phyloP scores from a whole-genome alignment of 352 stramenopile genomes.

The Globisporangium viniferum region DNA sequence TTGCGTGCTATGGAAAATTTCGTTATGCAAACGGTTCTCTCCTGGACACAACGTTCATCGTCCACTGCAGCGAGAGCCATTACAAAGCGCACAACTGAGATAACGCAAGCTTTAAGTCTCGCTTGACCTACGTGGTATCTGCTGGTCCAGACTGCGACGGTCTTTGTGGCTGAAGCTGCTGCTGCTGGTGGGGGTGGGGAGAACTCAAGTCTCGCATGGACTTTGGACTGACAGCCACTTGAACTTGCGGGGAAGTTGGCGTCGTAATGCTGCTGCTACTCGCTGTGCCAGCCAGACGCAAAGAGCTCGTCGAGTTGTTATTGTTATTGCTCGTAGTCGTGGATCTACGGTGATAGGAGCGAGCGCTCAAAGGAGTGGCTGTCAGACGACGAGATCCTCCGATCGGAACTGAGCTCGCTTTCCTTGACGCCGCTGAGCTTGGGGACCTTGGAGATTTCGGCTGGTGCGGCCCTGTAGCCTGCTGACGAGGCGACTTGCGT shows the following conservation, averaged over 20 bases:
- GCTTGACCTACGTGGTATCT: neutral
- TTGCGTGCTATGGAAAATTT: too few species aligned
- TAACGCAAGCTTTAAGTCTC: neutral
- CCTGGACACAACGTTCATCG: too few species aligned
- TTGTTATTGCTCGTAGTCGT: neutral
- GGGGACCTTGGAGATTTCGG: neutral
- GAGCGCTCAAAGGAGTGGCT: neutral
- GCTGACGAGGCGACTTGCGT: neutral
- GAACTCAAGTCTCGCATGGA: neutral
- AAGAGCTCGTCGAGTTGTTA: neutral
- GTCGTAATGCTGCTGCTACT: neutral
- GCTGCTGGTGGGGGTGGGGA: neutral
- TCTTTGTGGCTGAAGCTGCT: neutral
- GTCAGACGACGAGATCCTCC: neutral
- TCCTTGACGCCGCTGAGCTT: neutral
- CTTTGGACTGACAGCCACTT: neutral
- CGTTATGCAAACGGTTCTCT: too few species aligned
- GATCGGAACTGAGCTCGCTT: neutral
- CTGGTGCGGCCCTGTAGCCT: neutral
- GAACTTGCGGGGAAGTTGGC: neutral
- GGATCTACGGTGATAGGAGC: slow-evolving; percentile 1
- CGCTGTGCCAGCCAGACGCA: neutral
- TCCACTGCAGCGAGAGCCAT: neutral
- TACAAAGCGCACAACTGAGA: too few species aligned
- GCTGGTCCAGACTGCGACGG: neutral